Conservation (phyloP, 1,139 yeast genomes). For the Yamadazyma aaseri region DNA sequence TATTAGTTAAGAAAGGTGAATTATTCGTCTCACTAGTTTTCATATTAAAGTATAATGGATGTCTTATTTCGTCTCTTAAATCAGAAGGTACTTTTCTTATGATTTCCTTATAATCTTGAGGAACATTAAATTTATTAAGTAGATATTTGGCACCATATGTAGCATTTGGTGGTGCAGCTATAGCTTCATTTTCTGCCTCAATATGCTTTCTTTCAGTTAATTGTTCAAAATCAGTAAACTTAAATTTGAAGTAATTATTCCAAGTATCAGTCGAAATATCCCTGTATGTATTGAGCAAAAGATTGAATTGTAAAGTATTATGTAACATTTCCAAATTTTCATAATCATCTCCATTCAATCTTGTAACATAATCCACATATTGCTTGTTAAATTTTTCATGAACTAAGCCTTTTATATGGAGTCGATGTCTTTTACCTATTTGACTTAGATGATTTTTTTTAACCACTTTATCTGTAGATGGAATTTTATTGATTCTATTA, state of each 20-base stretch:
- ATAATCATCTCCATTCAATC: slow-evolving; percentile 35
- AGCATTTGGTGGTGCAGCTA: background rate
- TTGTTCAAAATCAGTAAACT: slow-evolving; percentile 41
- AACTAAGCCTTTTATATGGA: slow-evolving; percentile 38
- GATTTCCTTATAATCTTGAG: slow-evolving; percentile 35
- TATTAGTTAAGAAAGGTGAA: slow-evolving; percentile 36
- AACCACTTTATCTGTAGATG: slow-evolving; percentile 18
- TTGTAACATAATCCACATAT: slow-evolving; percentile 30
- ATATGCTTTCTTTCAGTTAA: slow-evolving; percentile 14
- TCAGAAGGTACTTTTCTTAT: slow-evolving; percentile 32
- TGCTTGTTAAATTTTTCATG: slow-evolving; percentile 35
- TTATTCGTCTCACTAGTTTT: slow-evolving; percentile 32
- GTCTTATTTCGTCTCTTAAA: slow-evolving; percentile 33
- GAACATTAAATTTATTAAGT: slow-evolving; percentile 30
- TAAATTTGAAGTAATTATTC: slow-evolving; percentile 39
- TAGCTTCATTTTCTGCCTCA: slow-evolving; percentile 3
- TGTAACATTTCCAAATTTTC: slow-evolving; percentile 46
- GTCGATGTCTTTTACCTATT: slow-evolving; percentile 21
- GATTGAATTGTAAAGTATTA: slow-evolving; percentile 41
- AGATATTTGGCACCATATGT: slow-evolving; percentile 6
- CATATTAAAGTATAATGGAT: slow-evolving; percentile 35
- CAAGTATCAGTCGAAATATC: slow-evolving; percentile 42
- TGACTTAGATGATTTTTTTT: slow-evolving; percentile 11
- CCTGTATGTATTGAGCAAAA: slow-evolving; percentile 41
- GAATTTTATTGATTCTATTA: slow-evolving; percentile 35